Evolutionary conservation across 495 filamentous ascomycete genomes (phyloP).

Genomic region (Talaromyces trachyspermus): DNA sequence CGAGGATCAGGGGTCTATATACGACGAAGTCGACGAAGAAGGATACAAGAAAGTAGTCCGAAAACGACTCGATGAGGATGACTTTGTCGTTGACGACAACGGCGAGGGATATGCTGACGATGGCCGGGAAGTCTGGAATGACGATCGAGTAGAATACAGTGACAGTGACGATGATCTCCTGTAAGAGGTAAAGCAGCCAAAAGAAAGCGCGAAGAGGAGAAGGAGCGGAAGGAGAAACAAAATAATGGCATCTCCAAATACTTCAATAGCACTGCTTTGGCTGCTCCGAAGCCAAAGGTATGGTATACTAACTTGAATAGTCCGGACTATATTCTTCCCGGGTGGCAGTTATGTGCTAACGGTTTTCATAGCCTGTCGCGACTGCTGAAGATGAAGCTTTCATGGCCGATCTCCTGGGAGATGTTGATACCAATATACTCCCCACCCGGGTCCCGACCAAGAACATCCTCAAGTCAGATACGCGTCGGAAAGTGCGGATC

Average conservation of each 20-base stretch:
- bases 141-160: slow-evolving; percentile 55
- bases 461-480: slow-evolving; percentile 62
- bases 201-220: slow-evolving; percentile 82
- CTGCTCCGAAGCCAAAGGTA: slow-evolving; percentile 76
- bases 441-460: slow-evolving; percentile 45
- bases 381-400: slow-evolving; percentile 86
- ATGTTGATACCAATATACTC: slow-evolving; percentile 80
- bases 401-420: slow-evolving; percentile 73
- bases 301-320: slow-evolving; percentile 7
- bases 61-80: slow-evolving; percentile 81
- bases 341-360: slow-evolving; percentile 1
- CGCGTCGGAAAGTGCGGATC: slow-evolving; percentile 68
- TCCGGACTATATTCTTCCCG: too few relatives aligned
- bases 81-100: slow-evolving; percentile 95
- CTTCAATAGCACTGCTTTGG: slow-evolving; percentile 65
- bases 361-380: slow-evolving; percentile 29
- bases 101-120: slow-evolving; percentile 94
- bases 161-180: slow-evolving; percentile 61
- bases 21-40: slow-evolving; percentile 95
- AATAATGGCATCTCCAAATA: slow-evolving; percentile 90
- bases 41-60: slow-evolving; percentile 94
- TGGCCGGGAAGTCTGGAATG: slow-evolving; percentile 93
- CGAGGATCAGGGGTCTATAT: slow-evolving; percentile 74
- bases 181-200: slow-evolving; percentile 68
- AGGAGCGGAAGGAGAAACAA: slow-evolving; percentile 74